Conservation (phyloP, 2,329 filamentous ascomycete species). For the Paracamarosporium sp. region DNA sequence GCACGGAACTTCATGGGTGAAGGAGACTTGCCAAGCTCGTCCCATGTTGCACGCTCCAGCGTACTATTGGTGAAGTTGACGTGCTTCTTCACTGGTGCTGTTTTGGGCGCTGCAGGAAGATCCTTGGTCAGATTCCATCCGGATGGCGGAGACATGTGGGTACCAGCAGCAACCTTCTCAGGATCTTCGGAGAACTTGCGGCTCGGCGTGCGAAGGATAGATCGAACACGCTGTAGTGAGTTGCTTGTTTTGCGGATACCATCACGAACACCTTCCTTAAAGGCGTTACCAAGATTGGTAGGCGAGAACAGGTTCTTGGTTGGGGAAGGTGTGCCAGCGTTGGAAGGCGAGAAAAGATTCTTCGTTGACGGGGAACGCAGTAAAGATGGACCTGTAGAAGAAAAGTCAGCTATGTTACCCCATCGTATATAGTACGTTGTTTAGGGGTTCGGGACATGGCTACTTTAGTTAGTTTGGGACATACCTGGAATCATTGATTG, state of each 20-base stretch:
- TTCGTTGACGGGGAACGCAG: conserved; percentile 61
- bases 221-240: conserved; percentile 64
- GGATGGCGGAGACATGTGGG: conserved; percentile 57
- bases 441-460: not conserved
- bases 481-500: conserved; percentile 57
- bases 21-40: conserved; percentile 42
- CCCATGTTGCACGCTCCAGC: conserved; percentile 51
- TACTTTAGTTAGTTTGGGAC: not conserved
- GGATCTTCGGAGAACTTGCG: conserved; percentile 67
- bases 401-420: not conserved
- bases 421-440: not conserved
- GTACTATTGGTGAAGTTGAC: conserved; percentile 81
- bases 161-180: conserved; percentile 65
- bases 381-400: conserved; percentile 46
- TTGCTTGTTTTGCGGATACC: conserved; percentile 49
- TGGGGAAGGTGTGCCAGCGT: conserved; percentile 35
- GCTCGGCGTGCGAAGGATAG: conserved; percentile 67
- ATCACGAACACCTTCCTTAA: conserved; percentile 47
- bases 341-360: conserved; percentile 48
- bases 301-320: conserved; percentile 57
- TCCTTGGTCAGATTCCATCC: conserved; percentile 56
- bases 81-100: conserved; percentile 76
- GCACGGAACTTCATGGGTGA: conserved; percentile 45
- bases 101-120: conserved; percentile 62
- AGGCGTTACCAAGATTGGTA: conserved; percentile 36